A percentile compares a stretch with the other conserved stretches of the same genome.
Evolutionary conservation across 1,139 yeast species (phyloP).

Genomic region (Taphrina populina): DNA sequence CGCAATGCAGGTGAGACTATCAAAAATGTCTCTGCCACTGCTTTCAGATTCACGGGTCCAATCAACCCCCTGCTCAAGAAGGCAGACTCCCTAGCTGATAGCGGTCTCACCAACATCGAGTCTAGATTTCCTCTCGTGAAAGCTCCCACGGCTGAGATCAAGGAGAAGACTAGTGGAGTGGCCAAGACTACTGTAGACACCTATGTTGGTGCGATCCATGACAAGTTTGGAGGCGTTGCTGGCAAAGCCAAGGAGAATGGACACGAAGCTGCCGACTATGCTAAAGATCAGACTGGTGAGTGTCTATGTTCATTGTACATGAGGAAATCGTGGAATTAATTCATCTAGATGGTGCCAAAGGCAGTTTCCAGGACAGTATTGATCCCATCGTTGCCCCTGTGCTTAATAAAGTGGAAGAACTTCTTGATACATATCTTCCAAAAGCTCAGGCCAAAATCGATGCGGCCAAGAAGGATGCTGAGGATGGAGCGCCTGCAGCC

Average conservation of each 20-base stretch:
- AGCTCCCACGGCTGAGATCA: constrained; percentile 27
- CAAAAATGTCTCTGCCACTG: constrained; percentile 10
- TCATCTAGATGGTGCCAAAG: background rate
- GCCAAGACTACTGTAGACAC: constrained; percentile 34
- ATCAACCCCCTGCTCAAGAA: constrained; percentile 26
- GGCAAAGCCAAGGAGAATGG: constrained; percentile 17
- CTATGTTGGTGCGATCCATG: constrained; percentile 29
- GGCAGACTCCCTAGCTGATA: constrained; percentile 30
- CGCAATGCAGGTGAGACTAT: constrained; percentile 20
- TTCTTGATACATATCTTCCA: constrained; percentile 31
- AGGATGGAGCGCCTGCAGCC: constrained; percentile 13
- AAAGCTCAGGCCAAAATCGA: constrained; percentile 11
- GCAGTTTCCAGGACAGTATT: constrained; percentile 7
- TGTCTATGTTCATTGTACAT: background rate
- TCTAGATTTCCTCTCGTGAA: constrained; percentile 25
- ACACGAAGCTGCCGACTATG: constrained; percentile 8
- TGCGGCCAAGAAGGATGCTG: constrained; percentile 18
- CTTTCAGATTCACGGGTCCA: constrained; percentile 21
- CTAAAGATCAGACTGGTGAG: constrained; percentile 10
- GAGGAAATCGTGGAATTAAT: background rate
- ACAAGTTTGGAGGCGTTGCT: constrained; percentile 19
- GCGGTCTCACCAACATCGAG: constrained; percentile 21
- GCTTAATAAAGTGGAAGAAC: constrained; percentile 22
- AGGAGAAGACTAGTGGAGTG: constrained; percentile 31
- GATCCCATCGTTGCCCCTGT: constrained; percentile 21